Evolutionary conservation across 306 rosid species (phyloP).

Genomic region (Vigna reflexopilosa): DNA sequence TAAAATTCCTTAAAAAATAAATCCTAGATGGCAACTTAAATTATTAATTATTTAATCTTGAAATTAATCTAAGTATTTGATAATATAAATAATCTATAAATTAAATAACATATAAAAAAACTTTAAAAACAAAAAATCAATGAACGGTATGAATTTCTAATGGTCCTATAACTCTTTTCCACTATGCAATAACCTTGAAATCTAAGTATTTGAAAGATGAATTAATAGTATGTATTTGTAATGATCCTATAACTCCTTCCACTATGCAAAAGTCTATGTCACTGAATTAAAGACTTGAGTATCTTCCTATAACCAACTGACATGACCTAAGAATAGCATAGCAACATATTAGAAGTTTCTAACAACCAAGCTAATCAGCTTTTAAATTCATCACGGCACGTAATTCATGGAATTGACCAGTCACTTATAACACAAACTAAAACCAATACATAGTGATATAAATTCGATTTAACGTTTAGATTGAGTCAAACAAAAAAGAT

Average conservation of each 20-base stretch:
- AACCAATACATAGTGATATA: slow-evolving; percentile 38
- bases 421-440: slow-evolving; percentile 19
- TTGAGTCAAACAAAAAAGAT: slow-evolving; percentile 46
- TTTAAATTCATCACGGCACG: slow-evolving; percentile 58
- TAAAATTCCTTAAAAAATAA: no score
- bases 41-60: no score
- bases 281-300: slow-evolving; percentile 36
- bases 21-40: no score
- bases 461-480: slow-evolving; percentile 34
- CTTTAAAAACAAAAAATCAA: no score
- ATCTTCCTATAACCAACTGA: slow-evolving; percentile 43
- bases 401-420: slow-evolving; percentile 43
- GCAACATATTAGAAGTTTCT: slow-evolving; percentile 38
- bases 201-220: no score
- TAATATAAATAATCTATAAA: no score
- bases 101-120: no score
- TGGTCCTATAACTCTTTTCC: no score
- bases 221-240: neutral
- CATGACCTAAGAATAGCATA: slow-evolving; percentile 46
- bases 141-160: no score
- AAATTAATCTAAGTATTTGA: no score
- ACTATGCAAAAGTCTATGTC: neutral
- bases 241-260: neutral
- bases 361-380: slow-evolving; percentile 39
- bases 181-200: no score